Evolutionary conservation across 2,329 filamentous ascomycete species (phyloP).

Genomic region (Anthostomella pinea): DNA sequence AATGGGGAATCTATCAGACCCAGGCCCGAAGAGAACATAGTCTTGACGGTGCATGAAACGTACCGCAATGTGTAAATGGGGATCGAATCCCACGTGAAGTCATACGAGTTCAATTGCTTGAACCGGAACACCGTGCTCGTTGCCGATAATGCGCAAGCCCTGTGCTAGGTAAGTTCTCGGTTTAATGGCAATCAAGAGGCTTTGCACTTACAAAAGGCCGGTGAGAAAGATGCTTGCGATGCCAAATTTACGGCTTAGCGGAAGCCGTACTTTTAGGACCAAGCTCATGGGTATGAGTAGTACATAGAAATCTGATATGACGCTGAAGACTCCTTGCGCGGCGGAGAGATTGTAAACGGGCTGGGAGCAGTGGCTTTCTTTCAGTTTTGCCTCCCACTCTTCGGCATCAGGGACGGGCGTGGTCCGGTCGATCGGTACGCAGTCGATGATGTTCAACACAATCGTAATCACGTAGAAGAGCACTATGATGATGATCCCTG

Average conservation of each 20-base stretch:
- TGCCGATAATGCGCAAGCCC: constrained; percentile 15
- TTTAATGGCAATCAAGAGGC: not conserved
- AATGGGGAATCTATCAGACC: not conserved
- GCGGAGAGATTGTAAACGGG: constrained; percentile 17
- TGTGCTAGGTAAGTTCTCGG: constrained; percentile 7
- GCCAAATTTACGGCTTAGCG: constrained; percentile 12
- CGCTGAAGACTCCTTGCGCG: constrained; percentile 14
- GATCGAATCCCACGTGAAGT: constrained; percentile 21
- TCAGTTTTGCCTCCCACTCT: constrained; percentile 10
- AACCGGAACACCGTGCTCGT: constrained; percentile 18
- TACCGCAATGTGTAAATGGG: constrained; percentile 17
- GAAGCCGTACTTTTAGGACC: constrained; percentile 13
- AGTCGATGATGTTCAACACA: constrained; percentile 14
- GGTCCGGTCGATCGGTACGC: constrained; percentile 10
- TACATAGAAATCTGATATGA: constrained; percentile 22
- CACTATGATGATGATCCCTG: constrained; percentile 12
- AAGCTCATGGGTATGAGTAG: constrained; percentile 18
- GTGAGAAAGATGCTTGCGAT: constrained; percentile 20
- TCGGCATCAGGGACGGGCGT: constrained; percentile 5
- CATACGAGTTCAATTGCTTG: constrained; percentile 12
- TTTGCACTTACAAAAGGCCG: constrained; percentile 16
- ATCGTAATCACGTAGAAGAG: constrained; percentile 15
- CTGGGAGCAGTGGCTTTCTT: constrained; percentile 13
- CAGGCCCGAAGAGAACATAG: not conserved
- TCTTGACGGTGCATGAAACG: not conserved